Percentiles rank a stretch among this genome's conserved stretches.
These are phyloP conservation scores for Chrysoporthe puriensis DNA, from an alignment of 2,329 filamentous ascomycete genomes.

Conservation along the genomic window DNA sequence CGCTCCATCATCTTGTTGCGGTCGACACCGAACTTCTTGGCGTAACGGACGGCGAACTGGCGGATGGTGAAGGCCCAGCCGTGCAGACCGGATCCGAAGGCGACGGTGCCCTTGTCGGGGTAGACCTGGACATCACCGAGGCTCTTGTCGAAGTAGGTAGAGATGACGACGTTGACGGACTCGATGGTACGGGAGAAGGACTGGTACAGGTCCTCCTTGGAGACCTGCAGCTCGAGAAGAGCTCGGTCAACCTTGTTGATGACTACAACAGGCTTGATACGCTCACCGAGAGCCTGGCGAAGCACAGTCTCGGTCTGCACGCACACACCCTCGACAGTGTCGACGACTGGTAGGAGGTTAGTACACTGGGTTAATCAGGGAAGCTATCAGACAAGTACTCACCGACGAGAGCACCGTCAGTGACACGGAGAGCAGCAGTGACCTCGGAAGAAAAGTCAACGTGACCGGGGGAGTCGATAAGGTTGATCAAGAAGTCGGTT, in stretches of 20 bases:
- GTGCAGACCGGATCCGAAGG: constrained; percentile 99
- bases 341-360: constrained; percentile 67
- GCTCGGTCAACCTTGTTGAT: constrained; percentile 99
- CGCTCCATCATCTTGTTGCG: constrained; percentile 99
- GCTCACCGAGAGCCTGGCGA: constrained; percentile 98
- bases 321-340: constrained; percentile 99
- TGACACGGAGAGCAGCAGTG: constrained; percentile 99
- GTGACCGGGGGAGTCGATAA: constrained; percentile 99
- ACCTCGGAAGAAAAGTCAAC: constrained; percentile 99
- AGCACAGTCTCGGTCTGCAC: constrained; percentile 99
- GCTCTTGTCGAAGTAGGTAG: constrained; percentile 96
- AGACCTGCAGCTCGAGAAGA: constrained; percentile 97
- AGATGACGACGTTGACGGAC: constrained; percentile 99
- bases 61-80: constrained; percentile 99
- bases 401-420: constrained; percentile 91
- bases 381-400: background rate
- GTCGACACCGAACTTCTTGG: constrained; percentile 99
- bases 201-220: constrained; percentile 99
- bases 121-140: constrained; percentile 99
- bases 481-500: constrained; percentile 99
- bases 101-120: constrained; percentile 95
- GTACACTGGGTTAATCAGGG: background rate
- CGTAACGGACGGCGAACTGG: constrained; percentile 93
- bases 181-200: constrained; percentile 99
- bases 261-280: constrained; percentile 99